Evolutionary conservation across 2,329 filamentous ascomycete species (phyloP), one percentile per base, ranked within the genome.

Genomic region (Colletotrichum sp.): DNA sequence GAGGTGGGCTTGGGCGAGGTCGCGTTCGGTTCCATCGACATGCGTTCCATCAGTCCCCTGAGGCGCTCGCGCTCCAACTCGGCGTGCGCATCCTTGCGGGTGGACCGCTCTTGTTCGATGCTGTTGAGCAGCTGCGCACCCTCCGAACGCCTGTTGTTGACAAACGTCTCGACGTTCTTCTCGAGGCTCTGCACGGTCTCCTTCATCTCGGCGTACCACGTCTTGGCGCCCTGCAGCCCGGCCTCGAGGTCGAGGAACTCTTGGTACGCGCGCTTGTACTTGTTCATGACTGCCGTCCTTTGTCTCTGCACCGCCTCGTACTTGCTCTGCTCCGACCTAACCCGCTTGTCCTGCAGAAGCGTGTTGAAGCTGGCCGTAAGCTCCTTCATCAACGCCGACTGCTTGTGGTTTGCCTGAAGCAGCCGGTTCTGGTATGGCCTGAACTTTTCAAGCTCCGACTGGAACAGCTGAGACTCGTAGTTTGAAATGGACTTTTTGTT

Each of bases 361-460:
- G 93, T 92, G 81, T 96, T 96, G 85, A 99, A 99, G 0, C 94
- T 93, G 48, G 92, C 90, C 1, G 96, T 98, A 61, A 99, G 90
- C 80, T 99, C 97, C 84, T 99, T 99, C 92, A 99, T 96, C 70
- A 99, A 87, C 0, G 95, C 93, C 0, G 95, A 93, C 84, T 99
- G 97, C 85, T 98, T 99, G 85, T 99, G 97, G 77, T 96, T 98
- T 16, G 97, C 96, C 83, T 98, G 96, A 10, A 98, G 87, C 18
- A 99, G 90, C 39, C 97, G 93, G 80, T 94, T 98, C 83, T 99
- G 97, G 81, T 98, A 95, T 32, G 96, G 94, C 57, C 96, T 90
- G 86, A 98, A 99, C 84, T 99, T 99, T 85, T 99, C 96, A n/a
- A 99, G 89, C 84, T 99, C 97, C 18, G 95, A 93, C 83, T 98